phyloP scores from a whole-genome alignment of 1,284 basidiomycete species.

The Moesziomyces antarcticus region DNA sequence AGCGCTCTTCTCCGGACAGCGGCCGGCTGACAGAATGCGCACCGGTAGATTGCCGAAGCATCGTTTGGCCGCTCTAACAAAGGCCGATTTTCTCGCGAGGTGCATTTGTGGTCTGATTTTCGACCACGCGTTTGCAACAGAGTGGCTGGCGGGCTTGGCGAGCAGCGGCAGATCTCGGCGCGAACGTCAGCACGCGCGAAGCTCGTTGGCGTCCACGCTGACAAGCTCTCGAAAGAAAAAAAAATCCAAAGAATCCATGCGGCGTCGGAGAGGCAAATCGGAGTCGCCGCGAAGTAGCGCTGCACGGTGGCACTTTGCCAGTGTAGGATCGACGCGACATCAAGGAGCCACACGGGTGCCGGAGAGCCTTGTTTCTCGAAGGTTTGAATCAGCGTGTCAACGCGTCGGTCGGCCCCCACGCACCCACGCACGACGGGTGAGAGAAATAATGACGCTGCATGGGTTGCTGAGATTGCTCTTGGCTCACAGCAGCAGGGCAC shows the following conservation, averaged over 20 bases:
- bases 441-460: too few relatives aligned
- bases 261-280: neutral
- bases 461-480: too few relatives aligned
- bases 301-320: neutral
- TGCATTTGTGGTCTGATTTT: constrained; percentile 35
- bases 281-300: neutral
- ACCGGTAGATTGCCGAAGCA: neutral
- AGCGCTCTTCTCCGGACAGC: too few relatives aligned
- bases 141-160: neutral
- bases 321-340: constrained; percentile 16
- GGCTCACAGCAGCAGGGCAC: too few relatives aligned
- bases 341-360: neutral
- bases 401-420: neutral
- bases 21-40: too few relatives aligned
- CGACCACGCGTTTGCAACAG: neutral
- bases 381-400: neutral
- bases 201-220: too few relatives aligned
- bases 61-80: neutral
- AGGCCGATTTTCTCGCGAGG: neutral
- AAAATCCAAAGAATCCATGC: neutral
- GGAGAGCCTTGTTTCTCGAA: constrained; percentile 1
- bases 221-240: neutral
- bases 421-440: too few relatives aligned
- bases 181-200: neutral
- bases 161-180: constrained; percentile 3